Percentiles rank a stretch among this genome's conserved stretches.
Conservation (phyloP, 1,284 basidiomycete genomes). For the Ustilago esculenta region DNA sequence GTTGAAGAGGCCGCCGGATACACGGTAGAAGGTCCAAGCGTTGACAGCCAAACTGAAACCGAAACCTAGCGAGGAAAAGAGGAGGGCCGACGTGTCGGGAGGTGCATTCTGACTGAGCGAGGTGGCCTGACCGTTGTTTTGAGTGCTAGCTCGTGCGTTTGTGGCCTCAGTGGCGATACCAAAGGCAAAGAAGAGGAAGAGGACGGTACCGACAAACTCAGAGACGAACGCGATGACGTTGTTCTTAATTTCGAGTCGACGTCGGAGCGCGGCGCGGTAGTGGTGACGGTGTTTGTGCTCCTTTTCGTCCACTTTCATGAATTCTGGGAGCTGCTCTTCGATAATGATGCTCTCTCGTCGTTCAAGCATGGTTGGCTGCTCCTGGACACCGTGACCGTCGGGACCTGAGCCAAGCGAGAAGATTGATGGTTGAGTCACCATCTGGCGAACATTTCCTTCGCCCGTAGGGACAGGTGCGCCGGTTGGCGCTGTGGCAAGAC, state of each 20-base stretch:
- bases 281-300: constrained; percentile 44
- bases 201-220: constrained; percentile 70
- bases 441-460: constrained; percentile 21
- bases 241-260: constrained; percentile 71
- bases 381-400: neutral
- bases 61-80: constrained; percentile 70
- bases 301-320: constrained; percentile 47
- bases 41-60: constrained; percentile 68
- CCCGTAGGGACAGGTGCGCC: constrained; percentile 32
- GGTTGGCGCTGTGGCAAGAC: constrained; percentile 26
- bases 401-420: constrained; percentile 25
- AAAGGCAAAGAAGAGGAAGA: constrained; percentile 63
- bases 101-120: constrained; percentile 36
- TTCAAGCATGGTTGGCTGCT: constrained; percentile 22
- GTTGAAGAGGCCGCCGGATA: constrained; percentile 65
- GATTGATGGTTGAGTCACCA: constrained; percentile 33
- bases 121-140: constrained; percentile 16
- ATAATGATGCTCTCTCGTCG: constrained; percentile 37
- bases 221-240: constrained; percentile 69
- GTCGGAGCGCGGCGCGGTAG: constrained; percentile 37
- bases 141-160: constrained; percentile 20
- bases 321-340: constrained; percentile 37
- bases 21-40: constrained; percentile 51
- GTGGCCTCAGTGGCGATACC: constrained; percentile 51
- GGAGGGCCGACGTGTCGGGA: constrained; percentile 60